phyloP scores from a whole-genome alignment of 192 early-diverging fungal genomes.

The Entomortierella lignicola region DNA sequence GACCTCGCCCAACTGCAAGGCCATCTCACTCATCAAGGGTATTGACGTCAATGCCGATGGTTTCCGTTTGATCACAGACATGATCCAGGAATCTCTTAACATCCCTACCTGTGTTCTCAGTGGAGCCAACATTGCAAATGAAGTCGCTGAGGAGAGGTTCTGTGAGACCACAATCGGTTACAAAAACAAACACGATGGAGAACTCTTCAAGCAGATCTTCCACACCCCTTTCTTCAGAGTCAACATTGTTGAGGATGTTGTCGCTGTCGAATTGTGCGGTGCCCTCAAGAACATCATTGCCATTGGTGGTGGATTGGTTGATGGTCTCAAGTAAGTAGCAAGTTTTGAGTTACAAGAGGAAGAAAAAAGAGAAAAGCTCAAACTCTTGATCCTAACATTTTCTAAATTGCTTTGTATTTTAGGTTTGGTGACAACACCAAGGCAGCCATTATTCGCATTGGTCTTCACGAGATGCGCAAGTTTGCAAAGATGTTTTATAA shows the following conservation, averaged over 20 bases:
- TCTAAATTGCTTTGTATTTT: not conserved
- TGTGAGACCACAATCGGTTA: slow-evolving; percentile 96
- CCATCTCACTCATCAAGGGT: slow-evolving; percentile 96
- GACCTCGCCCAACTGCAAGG: slow-evolving; percentile 78
- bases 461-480: slow-evolving; percentile 95
- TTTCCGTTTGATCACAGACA: slow-evolving; percentile 82
- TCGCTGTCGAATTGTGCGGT: slow-evolving; percentile 97
- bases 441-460: slow-evolving; percentile 96
- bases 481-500: slow-evolving; percentile 86
- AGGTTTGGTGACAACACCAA: slow-evolving; percentile 94
- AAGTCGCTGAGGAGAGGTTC: slow-evolving; percentile 94
- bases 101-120: slow-evolving; percentile 87
- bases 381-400: too few species aligned
- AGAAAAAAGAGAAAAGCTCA: not conserved
- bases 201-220: slow-evolving; percentile 84
- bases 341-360: not conserved
- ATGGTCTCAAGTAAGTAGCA: slow-evolving; percentile 79
- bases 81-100: slow-evolving; percentile 63
- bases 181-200: slow-evolving; percentile 73
- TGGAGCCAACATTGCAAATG: slow-evolving; percentile 98
- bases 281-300: slow-evolving; percentile 99
- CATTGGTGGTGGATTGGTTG: slow-evolving; percentile 93
- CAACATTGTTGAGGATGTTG: slow-evolving; percentile 84
- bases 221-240: slow-evolving; percentile 92
- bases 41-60: slow-evolving; percentile 83